Evolutionary conservation across 2,329 filamentous ascomycete genomes (phyloP).

Genomic region (Sporothrix globosa): DNA sequence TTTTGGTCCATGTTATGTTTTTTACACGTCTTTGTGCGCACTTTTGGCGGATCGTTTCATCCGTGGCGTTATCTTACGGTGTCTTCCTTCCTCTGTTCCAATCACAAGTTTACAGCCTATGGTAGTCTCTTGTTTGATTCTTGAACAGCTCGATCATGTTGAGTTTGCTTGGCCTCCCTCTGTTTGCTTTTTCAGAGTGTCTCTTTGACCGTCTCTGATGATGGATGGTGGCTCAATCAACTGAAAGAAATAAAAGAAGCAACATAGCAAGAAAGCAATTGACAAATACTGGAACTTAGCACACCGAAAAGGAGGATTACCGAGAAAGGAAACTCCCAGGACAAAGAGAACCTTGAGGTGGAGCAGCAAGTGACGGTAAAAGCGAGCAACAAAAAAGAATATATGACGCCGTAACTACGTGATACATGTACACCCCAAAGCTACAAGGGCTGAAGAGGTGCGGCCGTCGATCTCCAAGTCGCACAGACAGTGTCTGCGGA

Average conservation of each 20-base stretch:
- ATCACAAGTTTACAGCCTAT: neutral
- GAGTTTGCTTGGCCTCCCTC: conserved; percentile 1
- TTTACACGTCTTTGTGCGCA: too few species aligned
- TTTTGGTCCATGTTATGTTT: neutral
- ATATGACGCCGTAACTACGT: neutral
- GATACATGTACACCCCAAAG: neutral
- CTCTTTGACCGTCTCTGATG: neutral
- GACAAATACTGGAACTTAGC: neutral
- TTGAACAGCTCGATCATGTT: too few species aligned
- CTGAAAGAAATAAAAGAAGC: neutral
- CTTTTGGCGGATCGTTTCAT: too few species aligned
- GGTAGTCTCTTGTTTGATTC: neutral
- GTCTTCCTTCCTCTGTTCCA: neutral
- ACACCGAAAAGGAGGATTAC: neutral
- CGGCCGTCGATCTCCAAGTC: conserved; percentile 1
- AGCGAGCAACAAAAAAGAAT: neutral
- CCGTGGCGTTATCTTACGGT: too few species aligned
- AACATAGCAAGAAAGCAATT: neutral
- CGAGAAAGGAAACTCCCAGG: conserved; percentile 15
- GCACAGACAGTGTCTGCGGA: neutral
- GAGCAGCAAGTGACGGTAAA: neutral
- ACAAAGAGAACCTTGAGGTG: neutral
- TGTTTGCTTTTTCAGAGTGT: neutral
- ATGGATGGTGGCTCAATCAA: neutral
- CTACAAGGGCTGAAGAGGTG: neutral